Evolutionary conservation across 148 eudicot genomes (phyloP), one percentile per base, ranked within the genome.

Genomic region (Rhododendron williamsianum): DNA sequence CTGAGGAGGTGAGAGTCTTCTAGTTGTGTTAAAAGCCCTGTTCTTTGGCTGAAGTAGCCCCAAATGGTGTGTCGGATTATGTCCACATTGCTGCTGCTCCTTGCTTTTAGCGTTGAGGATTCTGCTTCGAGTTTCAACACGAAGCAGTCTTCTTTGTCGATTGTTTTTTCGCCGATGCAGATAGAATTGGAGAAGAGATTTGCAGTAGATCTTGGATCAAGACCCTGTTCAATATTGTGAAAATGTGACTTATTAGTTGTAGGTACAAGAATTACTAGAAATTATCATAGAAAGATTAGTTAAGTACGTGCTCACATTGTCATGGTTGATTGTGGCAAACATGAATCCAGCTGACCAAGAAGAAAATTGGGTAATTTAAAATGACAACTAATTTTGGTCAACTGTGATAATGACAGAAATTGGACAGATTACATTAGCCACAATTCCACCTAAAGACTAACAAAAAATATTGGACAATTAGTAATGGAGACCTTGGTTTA

Each of bases 1-100:
- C 93, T 65, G 18, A 96, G 92, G 51, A 94, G 92, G 63, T 94
- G 98, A n/a, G 98, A 86, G 87, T 96, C 98, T 78, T 94, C 94
- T 18, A 96, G 89, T 38, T 94, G 94, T 81, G 93, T 88, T 18
- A 96, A 79, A 25, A 96, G 95, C 27, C 98, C 98, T 4, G 98
- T 96, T 83, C 92, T 89, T 67, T 96, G 98, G 92, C 98, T 94
- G 51, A 96, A 96, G 91, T 92, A 96, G 13, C 98, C 98, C 95
- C 95, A 96, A 25, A 96, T 84, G 0, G 95, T 94, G 89, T 96
- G 98, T 11, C 91, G 90, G 23, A 96, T 93, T 60, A 96, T 91
- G 83, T 96, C 95, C 41, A 94, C 94, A 43, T 91, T 94, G 91
- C 88, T 88, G 88, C 97, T 94, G 86, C 98, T 94, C 86, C 98